phyloP scores from a whole-genome alignment of 352 stramenopile species.

The Phytophthora sansomeana region DNA sequence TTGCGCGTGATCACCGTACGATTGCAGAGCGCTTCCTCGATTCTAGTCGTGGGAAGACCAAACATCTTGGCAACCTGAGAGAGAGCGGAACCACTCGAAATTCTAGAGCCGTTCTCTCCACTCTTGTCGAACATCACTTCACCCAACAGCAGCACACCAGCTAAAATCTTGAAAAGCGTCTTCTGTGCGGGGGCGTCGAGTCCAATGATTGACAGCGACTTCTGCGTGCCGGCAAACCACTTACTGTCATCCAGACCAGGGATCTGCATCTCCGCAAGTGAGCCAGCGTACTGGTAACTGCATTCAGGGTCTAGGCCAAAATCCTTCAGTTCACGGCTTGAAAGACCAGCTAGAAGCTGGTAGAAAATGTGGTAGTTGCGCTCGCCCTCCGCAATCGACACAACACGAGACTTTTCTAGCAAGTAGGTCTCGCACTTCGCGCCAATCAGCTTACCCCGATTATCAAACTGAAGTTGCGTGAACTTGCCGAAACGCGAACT shows the following conservation, averaged over 20 bases:
- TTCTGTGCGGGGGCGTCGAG: constrained; percentile 63
- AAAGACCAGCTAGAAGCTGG: constrained; percentile 86
- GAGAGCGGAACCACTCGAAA: constrained; percentile 71
- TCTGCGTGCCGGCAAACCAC: constrained; percentile 82
- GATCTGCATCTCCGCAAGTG: constrained; percentile 81
- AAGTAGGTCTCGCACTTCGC: constrained; percentile 95
- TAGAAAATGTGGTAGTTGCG: constrained; percentile 99
- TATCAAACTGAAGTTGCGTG: constrained; percentile 90
- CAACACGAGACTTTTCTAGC: constrained; percentile 96
- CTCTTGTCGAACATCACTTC: constrained; percentile 93
- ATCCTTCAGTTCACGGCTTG: constrained; percentile 58
- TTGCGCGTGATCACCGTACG: constrained; percentile 92
- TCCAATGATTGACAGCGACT: constrained; percentile 83
- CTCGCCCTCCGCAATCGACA: constrained; percentile 95
- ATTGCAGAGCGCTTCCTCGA: constrained; percentile 94
- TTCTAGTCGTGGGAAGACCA: constrained; percentile 82
- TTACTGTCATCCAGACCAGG: constrained; percentile 87
- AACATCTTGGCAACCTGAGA: constrained; percentile 90
- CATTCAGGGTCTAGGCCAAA: constrained; percentile 71
- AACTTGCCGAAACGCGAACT: constrained; percentile 93
- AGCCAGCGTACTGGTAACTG: constrained; percentile 80
- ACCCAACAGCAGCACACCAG: constrained; percentile 96
- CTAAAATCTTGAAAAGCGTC: constrained; percentile 85
- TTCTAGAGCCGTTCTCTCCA: constrained; percentile 76
- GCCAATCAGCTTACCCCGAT: constrained; percentile 79